These are phyloP conservation scores for Xylaria palmicola DNA, from an alignment of 495 filamentous ascomycete species.

Conservation along the genomic window DNA sequence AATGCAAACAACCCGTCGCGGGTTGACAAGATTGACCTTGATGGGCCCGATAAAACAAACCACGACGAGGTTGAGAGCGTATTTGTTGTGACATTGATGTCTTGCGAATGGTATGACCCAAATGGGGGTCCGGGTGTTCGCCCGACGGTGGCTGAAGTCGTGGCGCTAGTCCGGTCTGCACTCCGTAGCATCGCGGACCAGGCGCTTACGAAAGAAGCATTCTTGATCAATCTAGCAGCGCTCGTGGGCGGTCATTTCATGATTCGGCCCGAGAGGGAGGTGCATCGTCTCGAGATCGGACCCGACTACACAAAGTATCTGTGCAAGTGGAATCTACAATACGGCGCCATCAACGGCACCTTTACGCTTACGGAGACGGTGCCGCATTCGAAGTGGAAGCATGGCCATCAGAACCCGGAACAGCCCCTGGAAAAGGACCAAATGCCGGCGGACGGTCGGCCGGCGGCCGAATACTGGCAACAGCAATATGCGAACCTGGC, in stretches of 20 bases:
- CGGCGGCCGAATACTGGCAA: conserved; percentile 39
- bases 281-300: conserved; percentile 39
- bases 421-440: conserved; percentile 9
- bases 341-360: conserved; percentile 41
- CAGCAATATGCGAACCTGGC: conserved; percentile 37
- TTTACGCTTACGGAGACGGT: conserved; percentile 52
- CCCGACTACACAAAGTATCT: conserved; percentile 39
- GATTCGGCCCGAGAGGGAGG: conserved; percentile 33
- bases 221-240: conserved; percentile 53
- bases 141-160: conserved; percentile 47
- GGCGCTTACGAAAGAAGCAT: conserved; percentile 44
- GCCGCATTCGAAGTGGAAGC: conserved; percentile 34
- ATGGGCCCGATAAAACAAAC: conserved; percentile 44
- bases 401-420: conserved; percentile 22
- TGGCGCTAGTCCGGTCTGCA: conserved; percentile 44
- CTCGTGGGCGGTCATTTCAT: conserved; percentile 48
- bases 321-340: conserved; percentile 47
- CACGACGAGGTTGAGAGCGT: conserved; percentile 45
- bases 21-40: conserved; percentile 22
- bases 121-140: conserved; percentile 32
- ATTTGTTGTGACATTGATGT: conserved; percentile 43
- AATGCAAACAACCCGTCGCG: conserved; percentile 16
- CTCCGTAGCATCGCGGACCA: conserved; percentile 44
- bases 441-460: conserved; percentile 28
- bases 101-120: conserved; percentile 44